Evolutionary conservation across 2,329 filamentous ascomycete species (phyloP), one percentile per base, ranked within the genome.

Genomic region (Fusarium citri): DNA sequence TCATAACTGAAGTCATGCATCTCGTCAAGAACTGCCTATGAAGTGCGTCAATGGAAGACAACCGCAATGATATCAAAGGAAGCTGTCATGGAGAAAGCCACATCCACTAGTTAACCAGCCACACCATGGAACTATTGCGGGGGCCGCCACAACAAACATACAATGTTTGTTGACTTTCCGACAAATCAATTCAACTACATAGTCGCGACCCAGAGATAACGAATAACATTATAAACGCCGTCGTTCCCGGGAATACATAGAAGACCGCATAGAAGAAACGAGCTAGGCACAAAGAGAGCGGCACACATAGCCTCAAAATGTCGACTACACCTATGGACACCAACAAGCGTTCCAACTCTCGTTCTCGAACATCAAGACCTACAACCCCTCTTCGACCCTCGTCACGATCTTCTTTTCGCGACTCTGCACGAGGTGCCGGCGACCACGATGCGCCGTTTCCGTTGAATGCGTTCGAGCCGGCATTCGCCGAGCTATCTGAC

Each of bases 401-500:
- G 22, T 98, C 95, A 6, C 91, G 95, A 55, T 94, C 93, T 20
- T 97, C 94, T 15, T 89, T 98, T 69, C 93, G 93, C 76, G 92
- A 94, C 64, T 93, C 91, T 48, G 88, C 89, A 58, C 87, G 88
- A 53, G 77, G 87, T 71, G 83, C 85, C 51, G 79, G 84, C 47
- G 82, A 84, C 16, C 79, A 83, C 37, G 85, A 87, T 47, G 82
- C 85, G 6, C 81, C 87, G 6, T 89, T 91, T 63, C 94, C 94
- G 1, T 88, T 98, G 65, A 93, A 95, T 72, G 83, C 87, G 4
- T 90, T 98, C 61, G 94, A 98, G 78, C 93, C 94, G 0, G 91
- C 92, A 16, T 98, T 99, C 80, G 94, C 94, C 16, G 96, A 99
- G 82, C 86, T 99, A 3, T 92, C 93, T 12, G 96, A 99, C 80